A percentile compares a stretch with the other conserved stretches of the same genome.
Evolutionary conservation across 257 asterid species (phyloP).

Genomic region (Rauvolfia tetraphylla): DNA sequence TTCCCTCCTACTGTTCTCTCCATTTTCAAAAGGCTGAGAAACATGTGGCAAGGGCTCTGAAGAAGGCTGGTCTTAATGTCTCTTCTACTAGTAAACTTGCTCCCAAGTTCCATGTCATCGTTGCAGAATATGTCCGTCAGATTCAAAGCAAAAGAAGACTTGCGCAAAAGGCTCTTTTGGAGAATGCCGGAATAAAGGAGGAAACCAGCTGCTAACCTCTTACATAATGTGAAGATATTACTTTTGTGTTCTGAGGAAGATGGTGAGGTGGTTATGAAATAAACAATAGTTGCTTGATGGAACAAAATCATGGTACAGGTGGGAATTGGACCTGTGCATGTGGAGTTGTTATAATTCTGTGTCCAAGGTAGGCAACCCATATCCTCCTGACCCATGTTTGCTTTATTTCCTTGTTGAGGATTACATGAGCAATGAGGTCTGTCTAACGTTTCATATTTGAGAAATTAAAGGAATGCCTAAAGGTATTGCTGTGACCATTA

Average conservation of each 20-base stretch:
- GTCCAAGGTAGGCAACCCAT: not conserved
- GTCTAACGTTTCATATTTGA: not conserved
- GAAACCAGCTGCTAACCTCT: conserved; percentile 47
- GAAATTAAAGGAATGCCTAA: not conserved
- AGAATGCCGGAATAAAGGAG: conserved; percentile 38
- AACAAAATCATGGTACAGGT: not conserved
- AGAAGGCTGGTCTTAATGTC: conserved; percentile 69
- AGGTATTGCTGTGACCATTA: not conserved
- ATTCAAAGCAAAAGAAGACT: conserved; percentile 75
- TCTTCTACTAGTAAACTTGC: conserved; percentile 69
- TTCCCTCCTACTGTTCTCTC: conserved; percentile 73
- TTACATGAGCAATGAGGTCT: not conserved
- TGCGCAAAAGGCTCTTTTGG: conserved; percentile 42
- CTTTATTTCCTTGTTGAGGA: not conserved
- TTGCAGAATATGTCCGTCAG: conserved; percentile 59
- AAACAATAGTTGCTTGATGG: not conserved
- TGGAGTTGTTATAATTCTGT: not conserved
- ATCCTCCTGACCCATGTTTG: not conserved
- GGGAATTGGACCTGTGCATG: conserved; percentile 1
- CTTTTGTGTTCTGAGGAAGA: not conserved
- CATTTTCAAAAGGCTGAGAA: conserved; percentile 83
- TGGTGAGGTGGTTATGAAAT: not conserved
- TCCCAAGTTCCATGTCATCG: conserved; percentile 74
- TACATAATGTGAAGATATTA: not conserved
- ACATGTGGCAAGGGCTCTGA: conserved; percentile 73